Evolutionary conservation across 805 yeast species (phyloP).

Genomic region (Metschnikowia dekortorum): DNA sequence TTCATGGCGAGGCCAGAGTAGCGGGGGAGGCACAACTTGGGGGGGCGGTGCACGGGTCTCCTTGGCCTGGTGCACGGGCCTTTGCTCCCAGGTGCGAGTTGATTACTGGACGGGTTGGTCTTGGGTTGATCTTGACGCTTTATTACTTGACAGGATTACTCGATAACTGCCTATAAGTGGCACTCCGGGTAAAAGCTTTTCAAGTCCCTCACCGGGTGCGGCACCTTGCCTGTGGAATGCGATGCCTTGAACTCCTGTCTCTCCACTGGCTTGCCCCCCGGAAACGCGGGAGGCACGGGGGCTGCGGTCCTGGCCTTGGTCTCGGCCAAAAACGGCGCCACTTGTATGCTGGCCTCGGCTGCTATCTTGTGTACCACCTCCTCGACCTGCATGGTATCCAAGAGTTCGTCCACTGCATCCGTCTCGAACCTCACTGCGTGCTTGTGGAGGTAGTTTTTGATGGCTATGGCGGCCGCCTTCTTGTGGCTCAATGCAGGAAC

Average conservation of each 20-base stretch:
- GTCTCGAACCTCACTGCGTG: constrained; percentile 20
- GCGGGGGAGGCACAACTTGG: not conserved
- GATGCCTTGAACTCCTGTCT: constrained; percentile 52
- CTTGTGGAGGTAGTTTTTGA: constrained; percentile 24
- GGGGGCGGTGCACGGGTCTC: no score
- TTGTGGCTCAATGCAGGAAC: constrained; percentile 16
- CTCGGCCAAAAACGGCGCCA: constrained; percentile 10
- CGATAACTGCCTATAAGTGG: constrained; percentile 9
- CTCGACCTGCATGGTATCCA: constrained; percentile 6
- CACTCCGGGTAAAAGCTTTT: constrained; percentile 22
- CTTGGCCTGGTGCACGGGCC: no score
- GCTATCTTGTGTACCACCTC: constrained; percentile 17
- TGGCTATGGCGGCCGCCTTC: constrained; percentile 23
- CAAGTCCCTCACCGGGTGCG: constrained; percentile 44
- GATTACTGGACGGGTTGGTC: no score
- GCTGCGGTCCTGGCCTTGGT: constrained; percentile 15
- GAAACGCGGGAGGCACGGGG: constrained; percentile 40
- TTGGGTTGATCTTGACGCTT: no score
- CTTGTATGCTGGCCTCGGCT: constrained; percentile 3
- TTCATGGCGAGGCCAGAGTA: constrained; percentile 1
- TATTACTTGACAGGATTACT: no score
- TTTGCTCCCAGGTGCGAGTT: no score
- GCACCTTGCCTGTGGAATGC: constrained; percentile 54
- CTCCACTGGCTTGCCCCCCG: constrained; percentile 45
- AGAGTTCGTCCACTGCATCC: constrained; percentile 21